phyloP scores from a whole-genome alignment of 768 basidiomycete genomes.

The Xerocomus brunneocitrinus region DNA sequence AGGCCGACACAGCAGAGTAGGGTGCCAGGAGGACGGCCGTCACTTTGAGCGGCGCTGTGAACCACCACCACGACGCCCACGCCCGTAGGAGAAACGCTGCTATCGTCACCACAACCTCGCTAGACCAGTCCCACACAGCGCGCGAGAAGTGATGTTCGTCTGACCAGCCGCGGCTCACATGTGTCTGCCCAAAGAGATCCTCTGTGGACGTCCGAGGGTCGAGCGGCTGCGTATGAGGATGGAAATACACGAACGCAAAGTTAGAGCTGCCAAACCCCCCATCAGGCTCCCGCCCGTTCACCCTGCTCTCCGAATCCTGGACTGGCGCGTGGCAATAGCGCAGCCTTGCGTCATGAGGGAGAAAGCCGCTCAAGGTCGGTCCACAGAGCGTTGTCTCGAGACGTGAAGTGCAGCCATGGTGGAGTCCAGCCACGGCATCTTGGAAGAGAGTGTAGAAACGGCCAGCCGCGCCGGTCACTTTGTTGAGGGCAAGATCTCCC shows the following conservation, averaged over 20 bases:
- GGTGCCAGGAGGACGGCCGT: neutral
- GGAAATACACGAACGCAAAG: neutral
- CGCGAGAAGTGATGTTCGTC: neutral
- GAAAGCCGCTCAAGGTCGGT: neutral
- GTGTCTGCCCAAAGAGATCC: neutral
- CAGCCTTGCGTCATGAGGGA: neutral
- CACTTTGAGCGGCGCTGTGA: neutral
- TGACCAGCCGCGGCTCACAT: neutral
- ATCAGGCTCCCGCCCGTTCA: neutral
- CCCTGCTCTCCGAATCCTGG: neutral
- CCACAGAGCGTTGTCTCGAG: constrained; percentile 4
- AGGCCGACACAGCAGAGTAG: neutral
- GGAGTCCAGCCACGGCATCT: constrained; percentile 2
- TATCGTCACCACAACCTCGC: neutral
- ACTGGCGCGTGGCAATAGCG: constrained; percentile 4
- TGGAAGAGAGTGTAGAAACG: constrained; percentile 15
- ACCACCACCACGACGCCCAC: constrained; percentile 9
- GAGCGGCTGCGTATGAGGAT: neutral
- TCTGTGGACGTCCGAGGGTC: neutral
- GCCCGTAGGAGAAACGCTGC: neutral
- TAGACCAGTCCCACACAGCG: neutral
- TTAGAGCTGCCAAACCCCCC: constrained; percentile 4
- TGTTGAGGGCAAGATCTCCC: constrained; percentile 17
- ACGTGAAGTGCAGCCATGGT: constrained; percentile 1
- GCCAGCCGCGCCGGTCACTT: constrained; percentile 14